These are phyloP conservation scores for Vaccinium macrocarpon DNA, from an alignment of 148 eudicot species.

Conservation along the genomic window DNA sequence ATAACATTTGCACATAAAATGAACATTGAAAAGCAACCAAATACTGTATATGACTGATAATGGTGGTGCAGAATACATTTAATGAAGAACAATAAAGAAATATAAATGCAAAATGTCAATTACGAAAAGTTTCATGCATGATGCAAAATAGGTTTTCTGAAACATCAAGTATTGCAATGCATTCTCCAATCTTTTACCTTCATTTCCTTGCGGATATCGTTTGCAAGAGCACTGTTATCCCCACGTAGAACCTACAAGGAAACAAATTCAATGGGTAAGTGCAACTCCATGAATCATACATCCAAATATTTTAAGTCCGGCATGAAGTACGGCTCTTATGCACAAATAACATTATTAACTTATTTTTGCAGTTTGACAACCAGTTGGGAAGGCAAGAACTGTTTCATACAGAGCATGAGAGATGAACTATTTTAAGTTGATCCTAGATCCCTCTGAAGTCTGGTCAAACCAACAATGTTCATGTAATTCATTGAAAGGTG, in stretches of 20 bases:
- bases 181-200: constrained; percentile 44
- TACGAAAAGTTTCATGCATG: not conserved
- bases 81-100: not conserved
- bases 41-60: not conserved
- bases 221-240: constrained; percentile 89
- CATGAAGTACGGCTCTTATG: not conserved
- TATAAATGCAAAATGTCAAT: not conserved
- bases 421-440: not conserved
- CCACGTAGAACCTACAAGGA: constrained; percentile 72
- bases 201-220: constrained; percentile 91
- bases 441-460: not conserved
- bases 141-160: not conserved
- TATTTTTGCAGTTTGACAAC: not conserved
- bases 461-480: not conserved
- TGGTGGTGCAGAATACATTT: not conserved
- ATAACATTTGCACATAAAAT: not conserved
- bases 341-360: not conserved
- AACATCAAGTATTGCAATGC: not conserved
- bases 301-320: too few relatives aligned
- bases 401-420: not conserved
- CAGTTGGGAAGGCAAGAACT: not conserved
- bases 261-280: not conserved
- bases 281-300: not conserved
- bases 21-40: not conserved
- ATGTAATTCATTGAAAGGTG: not conserved